phyloP scores from a whole-genome alignment of 345 rosid species.

The Psidium friedrichsthalianum region DNA sequence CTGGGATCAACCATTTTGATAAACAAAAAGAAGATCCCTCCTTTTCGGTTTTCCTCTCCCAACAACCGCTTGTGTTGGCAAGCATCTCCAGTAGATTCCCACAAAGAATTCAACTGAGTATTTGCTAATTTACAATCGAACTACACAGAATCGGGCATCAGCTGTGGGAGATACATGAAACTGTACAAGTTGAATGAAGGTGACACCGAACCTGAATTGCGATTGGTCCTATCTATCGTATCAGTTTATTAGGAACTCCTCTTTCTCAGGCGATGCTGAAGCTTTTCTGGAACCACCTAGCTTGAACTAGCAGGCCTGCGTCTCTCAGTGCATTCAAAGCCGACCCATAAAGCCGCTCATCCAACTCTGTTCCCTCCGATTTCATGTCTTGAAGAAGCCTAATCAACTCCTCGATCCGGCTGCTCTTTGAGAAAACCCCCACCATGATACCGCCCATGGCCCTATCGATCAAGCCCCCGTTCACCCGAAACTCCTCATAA shows the following conservation, averaged over 20 bases:
- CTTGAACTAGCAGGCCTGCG: slow-evolving; percentile 54
- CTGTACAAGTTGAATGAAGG: neutral
- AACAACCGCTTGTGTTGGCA: neutral
- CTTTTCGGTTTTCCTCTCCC: neutral
- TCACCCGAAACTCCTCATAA: slow-evolving; percentile 48
- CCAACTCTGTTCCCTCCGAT: slow-evolving; percentile 42
- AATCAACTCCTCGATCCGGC: slow-evolving; percentile 53
- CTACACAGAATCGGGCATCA: neutral
- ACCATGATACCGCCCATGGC: slow-evolving; percentile 86
- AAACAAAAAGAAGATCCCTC: neutral
- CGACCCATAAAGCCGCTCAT: slow-evolving; percentile 54
- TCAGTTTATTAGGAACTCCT: neutral
- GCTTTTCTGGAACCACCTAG: slow-evolving; percentile 53
- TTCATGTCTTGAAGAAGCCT: slow-evolving; percentile 66
- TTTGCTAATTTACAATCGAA: neutral
- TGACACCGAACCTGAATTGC: neutral
- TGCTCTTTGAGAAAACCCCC: slow-evolving; percentile 67
- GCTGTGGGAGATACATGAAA: neutral
- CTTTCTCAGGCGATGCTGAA: slow-evolving; percentile 15
- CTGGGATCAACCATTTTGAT: neutral
- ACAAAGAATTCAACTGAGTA: neutral
- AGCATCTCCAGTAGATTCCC: neutral
- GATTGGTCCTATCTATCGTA: neutral
- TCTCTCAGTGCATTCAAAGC: slow-evolving; percentile 69
- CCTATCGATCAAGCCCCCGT: slow-evolving; percentile 45